Percentiles rank a stretch among this genome's conserved stretches.
phyloP scores from a whole-genome alignment of 805 yeast genomes.

The Metschnikowia chrysomelidarum region DNA sequence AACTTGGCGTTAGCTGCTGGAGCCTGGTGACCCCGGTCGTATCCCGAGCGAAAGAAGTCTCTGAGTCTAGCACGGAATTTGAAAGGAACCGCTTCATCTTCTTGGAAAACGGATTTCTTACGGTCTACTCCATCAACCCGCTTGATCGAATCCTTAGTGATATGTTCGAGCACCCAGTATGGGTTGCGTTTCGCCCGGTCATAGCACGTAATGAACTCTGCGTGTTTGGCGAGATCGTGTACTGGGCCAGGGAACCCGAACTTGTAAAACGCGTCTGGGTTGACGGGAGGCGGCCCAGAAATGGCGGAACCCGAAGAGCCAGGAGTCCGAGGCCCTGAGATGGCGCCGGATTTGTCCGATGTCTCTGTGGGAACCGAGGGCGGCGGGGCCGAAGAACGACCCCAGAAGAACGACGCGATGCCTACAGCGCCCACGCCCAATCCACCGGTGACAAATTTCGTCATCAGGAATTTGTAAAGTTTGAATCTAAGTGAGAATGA shows the following conservation, averaged over 20 bases:
- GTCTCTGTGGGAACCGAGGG: slow-evolving; percentile 9
- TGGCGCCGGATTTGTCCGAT: slow-evolving; percentile 8
- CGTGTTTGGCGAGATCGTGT: slow-evolving; percentile 71
- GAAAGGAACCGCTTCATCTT: slow-evolving; percentile 79
- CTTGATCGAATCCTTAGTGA: slow-evolving; percentile 68
- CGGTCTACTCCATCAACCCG: slow-evolving; percentile 62
- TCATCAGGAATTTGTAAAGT: slow-evolving; percentile 22
- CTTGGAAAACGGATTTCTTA: slow-evolving; percentile 76
- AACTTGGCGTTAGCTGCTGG: slow-evolving; percentile 98
- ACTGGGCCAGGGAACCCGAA: slow-evolving; percentile 96
- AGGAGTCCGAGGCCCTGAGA: slow-evolving; percentile 8
- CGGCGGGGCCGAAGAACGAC: slow-evolving; percentile 26
- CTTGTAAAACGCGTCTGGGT: slow-evolving; percentile 80
- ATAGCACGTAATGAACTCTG: slow-evolving; percentile 82
- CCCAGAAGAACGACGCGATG: slow-evolving; percentile 42
- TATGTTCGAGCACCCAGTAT: slow-evolving; percentile 85
- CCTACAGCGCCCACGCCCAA: slow-evolving; percentile 40
- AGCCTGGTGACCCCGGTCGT: slow-evolving; percentile 95
- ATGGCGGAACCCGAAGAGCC: slow-evolving; percentile 12
- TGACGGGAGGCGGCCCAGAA: slow-evolving; percentile 41
- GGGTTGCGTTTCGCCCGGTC: slow-evolving; percentile 87
- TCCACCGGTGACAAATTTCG: slow-evolving; percentile 28
- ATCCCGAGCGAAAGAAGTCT: slow-evolving; percentile 93
- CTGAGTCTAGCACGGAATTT: slow-evolving; percentile 71
- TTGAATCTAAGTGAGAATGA: background rate